These are phyloP conservation scores for Tylopilus balloui DNA, from an alignment of 768 basidiomycete species.

Conservation along the genomic window DNA sequence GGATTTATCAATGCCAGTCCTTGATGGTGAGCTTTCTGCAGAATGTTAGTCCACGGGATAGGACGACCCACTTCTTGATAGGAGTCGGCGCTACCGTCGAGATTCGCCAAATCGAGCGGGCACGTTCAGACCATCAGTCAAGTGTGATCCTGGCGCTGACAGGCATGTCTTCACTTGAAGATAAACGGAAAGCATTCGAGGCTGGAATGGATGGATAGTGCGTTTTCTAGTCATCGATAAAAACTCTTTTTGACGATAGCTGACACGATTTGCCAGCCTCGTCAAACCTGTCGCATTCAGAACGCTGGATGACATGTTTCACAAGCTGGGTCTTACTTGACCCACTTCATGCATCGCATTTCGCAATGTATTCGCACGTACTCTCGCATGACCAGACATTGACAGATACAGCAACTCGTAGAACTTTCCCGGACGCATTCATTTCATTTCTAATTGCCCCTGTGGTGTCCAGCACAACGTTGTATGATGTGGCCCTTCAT, in stretches of 20 bases:
- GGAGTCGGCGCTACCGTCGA: constrained; percentile 79
- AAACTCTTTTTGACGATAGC: neutral
- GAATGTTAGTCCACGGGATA: neutral
- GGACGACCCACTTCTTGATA: constrained; percentile 24
- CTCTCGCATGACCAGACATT: constrained; percentile 11
- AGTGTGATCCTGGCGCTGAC: constrained; percentile 82
- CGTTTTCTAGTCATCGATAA: constrained; percentile 32
- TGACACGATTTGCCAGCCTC: constrained; percentile 45
- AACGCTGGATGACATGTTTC: constrained; percentile 80
- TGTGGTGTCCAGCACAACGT: constrained; percentile 1
- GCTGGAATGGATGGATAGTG: constrained; percentile 96
- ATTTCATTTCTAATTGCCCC: neutral
- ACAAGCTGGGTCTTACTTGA: constrained; percentile 56
- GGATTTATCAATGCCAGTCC: constrained; percentile 90
- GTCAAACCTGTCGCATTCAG: constrained; percentile 97
- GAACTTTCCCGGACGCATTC: constrained; percentile 3
- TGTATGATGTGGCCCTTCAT: constrained; percentile 1
- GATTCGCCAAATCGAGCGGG: constrained; percentile 72
- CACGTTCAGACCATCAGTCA: constrained; percentile 28
- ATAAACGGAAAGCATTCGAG: constrained; percentile 86
- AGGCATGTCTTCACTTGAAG: constrained; percentile 90
- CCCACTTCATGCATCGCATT: constrained; percentile 8
- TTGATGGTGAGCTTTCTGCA: constrained; percentile 58
- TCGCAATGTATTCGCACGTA: constrained; percentile 6
- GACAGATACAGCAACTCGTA: constrained; percentile 5